Percentiles rank a stretch among this genome's conserved stretches.
Evolutionary conservation across 352 stramenopile genomes (phyloP).

Genomic region (Phytophthora uliginosa): DNA sequence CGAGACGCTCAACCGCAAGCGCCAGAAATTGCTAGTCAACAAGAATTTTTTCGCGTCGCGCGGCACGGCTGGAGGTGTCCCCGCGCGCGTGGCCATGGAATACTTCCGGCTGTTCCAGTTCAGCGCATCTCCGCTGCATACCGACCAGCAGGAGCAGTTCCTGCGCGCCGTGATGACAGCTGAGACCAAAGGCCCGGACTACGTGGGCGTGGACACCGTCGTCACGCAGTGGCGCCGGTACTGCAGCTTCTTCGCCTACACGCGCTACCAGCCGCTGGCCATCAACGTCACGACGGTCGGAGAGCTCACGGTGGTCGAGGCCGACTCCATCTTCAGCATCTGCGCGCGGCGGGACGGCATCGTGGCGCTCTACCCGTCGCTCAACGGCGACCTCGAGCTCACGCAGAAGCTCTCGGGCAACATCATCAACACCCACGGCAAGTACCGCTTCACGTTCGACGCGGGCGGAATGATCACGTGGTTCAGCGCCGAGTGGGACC

Average conservation of each 20-base stretch:
- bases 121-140: slow-evolving; percentile 35
- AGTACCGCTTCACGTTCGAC: slow-evolving; percentile 69
- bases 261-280: slow-evolving; percentile 40
- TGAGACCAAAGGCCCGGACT: slow-evolving; percentile 57
- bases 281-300: slow-evolving; percentile 45
- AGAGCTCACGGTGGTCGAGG: slow-evolving; percentile 56
- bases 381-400: slow-evolving; percentile 50
- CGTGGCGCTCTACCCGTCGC: slow-evolving; percentile 50
- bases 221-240: slow-evolving; percentile 66
- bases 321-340: slow-evolving; percentile 49
- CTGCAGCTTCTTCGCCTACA: slow-evolving; percentile 55
- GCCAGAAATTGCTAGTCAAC: slow-evolving; percentile 41
- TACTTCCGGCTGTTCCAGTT: slow-evolving; percentile 70
- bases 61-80: slow-evolving; percentile 34
- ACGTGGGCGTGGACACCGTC: slow-evolving; percentile 58
- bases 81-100: slow-evolving; percentile 51
- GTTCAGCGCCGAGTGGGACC: slow-evolving; percentile 68
- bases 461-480: slow-evolving; percentile 45
- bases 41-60: slow-evolving; percentile 50
- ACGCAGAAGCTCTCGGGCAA: slow-evolving; percentile 59
- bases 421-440: slow-evolving; percentile 48
- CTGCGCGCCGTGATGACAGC: slow-evolving; percentile 59
- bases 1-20: slow-evolving; percentile 36
- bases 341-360: slow-evolving; percentile 53
- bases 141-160: slow-evolving; percentile 60